Evolutionary conservation across 1,284 basidiomycete genomes (phyloP), one percentile per base, ranked within the genome.

Genomic region (Sphagnurus paluster): DNA sequence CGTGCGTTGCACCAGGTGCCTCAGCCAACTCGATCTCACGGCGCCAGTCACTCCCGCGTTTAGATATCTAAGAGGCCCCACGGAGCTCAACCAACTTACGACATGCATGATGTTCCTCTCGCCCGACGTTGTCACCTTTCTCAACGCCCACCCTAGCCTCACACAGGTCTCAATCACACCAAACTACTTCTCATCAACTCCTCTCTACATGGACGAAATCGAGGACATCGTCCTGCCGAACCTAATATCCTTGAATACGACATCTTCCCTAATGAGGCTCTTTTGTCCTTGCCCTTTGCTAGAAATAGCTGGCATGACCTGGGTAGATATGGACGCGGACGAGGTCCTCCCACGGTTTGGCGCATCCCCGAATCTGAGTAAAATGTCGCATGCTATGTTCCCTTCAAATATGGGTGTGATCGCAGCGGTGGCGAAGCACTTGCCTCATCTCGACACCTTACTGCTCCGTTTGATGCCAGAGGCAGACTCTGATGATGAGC

Each of bases 231-330:
- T 24, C 34, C 40, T 42, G 13, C 30, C 19, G 3, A 33, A 42
- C 10, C 19, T 33, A 17, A 25, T 24, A 4, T 16, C 11, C 13
- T 30, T 42, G 10, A 6, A 11, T 21, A 24, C 40, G n/a, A 17
- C 25, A 5, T 24, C 19, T 30, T 42, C 40, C 4, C 19, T 33
- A 21, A 14, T 42, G 14, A 10, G 34, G 11, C 7, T 10, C 16
- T 30, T 42, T 9, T 29, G 28, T 33, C 40, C 29, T 23, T 20
- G 32, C 23, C 40, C 40, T 21, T n/a, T 23, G 9, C 19, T 42
- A 20, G 17, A 42, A 21, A 23, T n/a, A 9, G 20, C 26, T 9
- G 11, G 25, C 19, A 30, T 42, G 17, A 7, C n/a, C 11, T 42
- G 40, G 40, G 40, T 33, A 3, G 16, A 4, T 14, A 29, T 21